A percentile compares a stretch with the other conserved stretches of the same genome.
Conservation (phyloP, 352 stramenopile genomes). For the Phytophthora agathidicida region DNA sequence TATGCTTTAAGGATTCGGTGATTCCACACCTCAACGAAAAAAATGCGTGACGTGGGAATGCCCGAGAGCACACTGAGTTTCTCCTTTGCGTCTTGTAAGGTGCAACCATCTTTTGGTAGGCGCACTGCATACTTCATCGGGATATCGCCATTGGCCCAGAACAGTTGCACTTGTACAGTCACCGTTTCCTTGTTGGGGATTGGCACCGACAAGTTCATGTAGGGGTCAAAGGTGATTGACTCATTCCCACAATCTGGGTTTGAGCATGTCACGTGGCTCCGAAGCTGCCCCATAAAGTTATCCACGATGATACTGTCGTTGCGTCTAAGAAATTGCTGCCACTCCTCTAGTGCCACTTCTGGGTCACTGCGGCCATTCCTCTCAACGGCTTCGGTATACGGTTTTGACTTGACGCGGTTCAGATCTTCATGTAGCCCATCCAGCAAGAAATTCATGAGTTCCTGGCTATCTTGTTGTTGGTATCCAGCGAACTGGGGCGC, state of each 20-base stretch:
- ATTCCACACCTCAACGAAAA: constrained; percentile 78
- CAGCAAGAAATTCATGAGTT: constrained; percentile 93
- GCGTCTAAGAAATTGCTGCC: constrained; percentile 85
- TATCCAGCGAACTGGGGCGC: constrained; percentile 90
- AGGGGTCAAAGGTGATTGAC: constrained; percentile 91
- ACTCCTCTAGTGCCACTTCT: constrained; percentile 79
- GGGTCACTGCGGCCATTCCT: constrained; percentile 67
- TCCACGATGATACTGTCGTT: constrained; percentile 94
- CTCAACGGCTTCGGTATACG: constrained; percentile 78
- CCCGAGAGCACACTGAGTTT: constrained; percentile 58
- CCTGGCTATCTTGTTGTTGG: constrained; percentile 92
- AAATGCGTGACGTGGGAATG: constrained; percentile 52
- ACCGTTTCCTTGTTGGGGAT: constrained; percentile 77
- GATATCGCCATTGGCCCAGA: constrained; percentile 73
- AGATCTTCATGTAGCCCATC: constrained; percentile 93
- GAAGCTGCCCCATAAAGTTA: constrained; percentile 90
- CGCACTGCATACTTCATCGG: constrained; percentile 77
- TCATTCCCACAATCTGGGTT: constrained; percentile 76
- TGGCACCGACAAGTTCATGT: constrained; percentile 89
- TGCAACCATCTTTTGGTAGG: constrained; percentile 50
- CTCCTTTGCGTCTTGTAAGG: constrained; percentile 63
- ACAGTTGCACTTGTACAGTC: constrained; percentile 67
- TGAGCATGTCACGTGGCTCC: constrained; percentile 87
- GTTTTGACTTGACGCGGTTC: constrained; percentile 87
- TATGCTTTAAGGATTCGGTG: constrained; percentile 72